Conservation (phyloP, 805 yeast genomes). For the Lipomyces starkeyi region DNA sequence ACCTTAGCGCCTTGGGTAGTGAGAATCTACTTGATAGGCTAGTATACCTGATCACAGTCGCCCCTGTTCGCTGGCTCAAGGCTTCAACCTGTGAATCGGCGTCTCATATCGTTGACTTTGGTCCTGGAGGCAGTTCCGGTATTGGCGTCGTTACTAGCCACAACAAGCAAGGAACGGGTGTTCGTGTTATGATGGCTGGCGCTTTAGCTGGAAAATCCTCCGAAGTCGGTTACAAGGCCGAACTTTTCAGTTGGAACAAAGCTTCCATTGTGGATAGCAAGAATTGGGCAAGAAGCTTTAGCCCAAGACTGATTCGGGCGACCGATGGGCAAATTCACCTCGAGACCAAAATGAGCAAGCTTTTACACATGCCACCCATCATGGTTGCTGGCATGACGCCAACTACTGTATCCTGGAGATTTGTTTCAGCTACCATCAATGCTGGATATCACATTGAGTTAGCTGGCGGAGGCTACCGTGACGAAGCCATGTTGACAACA, state of each 20-base stretch:
- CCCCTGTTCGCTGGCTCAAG: slow-evolving; percentile 92
- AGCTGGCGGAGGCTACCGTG: slow-evolving; percentile 99
- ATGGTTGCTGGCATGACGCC: slow-evolving; percentile 99
- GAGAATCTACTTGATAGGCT: slow-evolving; percentile 63
- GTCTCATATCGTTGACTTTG: slow-evolving; percentile 93
- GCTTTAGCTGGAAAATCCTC: slow-evolving; percentile 74
- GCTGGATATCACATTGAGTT: slow-evolving; percentile 97
- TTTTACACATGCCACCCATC: slow-evolving; percentile 92
- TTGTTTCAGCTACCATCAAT: slow-evolving; percentile 90
- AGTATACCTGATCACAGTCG: slow-evolving; percentile 79
- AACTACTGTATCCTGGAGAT: slow-evolving; percentile 91
- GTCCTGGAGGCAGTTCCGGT: slow-evolving; percentile 98
- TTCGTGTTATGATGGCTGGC: slow-evolving; percentile 92
- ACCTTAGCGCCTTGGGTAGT: slow-evolving; percentile 57
- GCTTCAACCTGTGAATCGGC: slow-evolving; percentile 73
- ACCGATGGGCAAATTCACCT: slow-evolving; percentile 69
- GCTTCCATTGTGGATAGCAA: slow-evolving; percentile 77
- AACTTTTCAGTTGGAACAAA: slow-evolving; percentile 75
- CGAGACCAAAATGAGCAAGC: slow-evolving; percentile 90
- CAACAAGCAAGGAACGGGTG: slow-evolving; percentile 98
- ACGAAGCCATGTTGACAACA: slow-evolving; percentile 67
- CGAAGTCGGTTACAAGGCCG: slow-evolving; percentile 95
- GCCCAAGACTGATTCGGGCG: slow-evolving; percentile 83
- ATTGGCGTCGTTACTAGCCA: slow-evolving; percentile 94
- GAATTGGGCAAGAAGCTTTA: slow-evolving; percentile 88